Conservation (phyloP, 1,139 yeast species). For the Debaryomyces singareniensis region DNA sequence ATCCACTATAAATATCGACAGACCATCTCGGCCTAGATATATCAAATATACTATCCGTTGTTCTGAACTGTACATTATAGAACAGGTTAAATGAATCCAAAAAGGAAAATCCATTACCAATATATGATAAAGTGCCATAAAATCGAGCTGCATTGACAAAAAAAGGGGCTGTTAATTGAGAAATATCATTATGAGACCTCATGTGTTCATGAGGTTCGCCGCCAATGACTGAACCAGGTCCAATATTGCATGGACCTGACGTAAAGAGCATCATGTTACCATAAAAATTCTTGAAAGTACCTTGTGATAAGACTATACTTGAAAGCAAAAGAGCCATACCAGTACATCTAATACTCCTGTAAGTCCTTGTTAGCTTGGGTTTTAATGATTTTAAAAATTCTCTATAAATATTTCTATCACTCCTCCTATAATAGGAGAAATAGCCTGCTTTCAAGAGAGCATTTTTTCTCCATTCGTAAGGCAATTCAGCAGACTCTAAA, state of each 20-base stretch:
- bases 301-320: constrained; percentile 14
- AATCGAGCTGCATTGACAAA: constrained; percentile 20
- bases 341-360: constrained; percentile 24
- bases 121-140: constrained; percentile 22
- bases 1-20: constrained; percentile 26
- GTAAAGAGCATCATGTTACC: constrained; percentile 25
- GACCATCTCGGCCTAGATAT: constrained; percentile 22
- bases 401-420: background rate
- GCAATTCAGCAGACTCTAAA: background rate
- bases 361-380: constrained; percentile 20
- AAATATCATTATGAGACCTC: constrained; percentile 32
- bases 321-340: constrained; percentile 27
- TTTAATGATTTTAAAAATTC: constrained; percentile 6
- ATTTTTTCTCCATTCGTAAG: background rate
- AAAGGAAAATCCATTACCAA: constrained; percentile 26
- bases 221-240: constrained; percentile 26
- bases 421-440: background rate
- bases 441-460: background rate
- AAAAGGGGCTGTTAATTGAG: constrained; percentile 20
- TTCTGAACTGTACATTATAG: constrained; percentile 14
- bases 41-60: constrained; percentile 17
- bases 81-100: constrained; percentile 15
- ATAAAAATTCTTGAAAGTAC: constrained; percentile 14
- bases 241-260: constrained; percentile 30
- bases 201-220: constrained; percentile 12